Conservation (phyloP, 1,139 yeast genomes). For the Wickerhamomyces sp. region DNA sequence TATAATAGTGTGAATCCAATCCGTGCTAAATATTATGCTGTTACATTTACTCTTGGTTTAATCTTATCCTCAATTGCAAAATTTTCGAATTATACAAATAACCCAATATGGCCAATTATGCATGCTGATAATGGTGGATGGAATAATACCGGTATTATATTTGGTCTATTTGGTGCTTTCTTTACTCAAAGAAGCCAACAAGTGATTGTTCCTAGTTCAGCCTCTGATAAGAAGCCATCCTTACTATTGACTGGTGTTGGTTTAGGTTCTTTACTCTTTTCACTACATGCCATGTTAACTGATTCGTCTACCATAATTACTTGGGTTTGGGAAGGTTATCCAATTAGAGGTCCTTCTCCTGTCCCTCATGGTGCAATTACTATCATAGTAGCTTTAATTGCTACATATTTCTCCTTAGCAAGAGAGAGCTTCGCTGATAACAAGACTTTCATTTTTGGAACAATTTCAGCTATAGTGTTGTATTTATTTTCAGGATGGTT, state of each 20-base stretch:
- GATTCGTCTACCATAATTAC: constrained; percentile 82
- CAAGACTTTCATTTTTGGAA: constrained; percentile 16
- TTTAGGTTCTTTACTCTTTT: constrained; percentile 71
- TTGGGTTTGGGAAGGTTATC: constrained; percentile 96
- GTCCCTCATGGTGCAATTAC: constrained; percentile 82
- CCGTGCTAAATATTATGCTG: constrained; percentile 34
- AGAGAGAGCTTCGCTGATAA: constrained; percentile 25
- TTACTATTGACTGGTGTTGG: constrained; percentile 57
- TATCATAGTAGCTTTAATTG: constrained; percentile 54
- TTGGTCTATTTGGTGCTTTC: constrained; percentile 64
- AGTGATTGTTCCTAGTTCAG: constrained; percentile 6
- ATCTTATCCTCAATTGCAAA: constrained; percentile 70
- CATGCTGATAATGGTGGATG: constrained; percentile 82
- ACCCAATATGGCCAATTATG: constrained; percentile 97
- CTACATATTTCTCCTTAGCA: constrained; percentile 43
- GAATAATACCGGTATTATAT: constrained; percentile 63
- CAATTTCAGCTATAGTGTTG: constrained; percentile 34
- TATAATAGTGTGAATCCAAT: constrained; percentile 30
- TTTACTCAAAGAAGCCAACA: constrained; percentile 36
- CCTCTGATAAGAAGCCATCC: constrained; percentile 18
- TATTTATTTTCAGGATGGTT: constrained; percentile 64
- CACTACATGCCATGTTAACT: constrained; percentile 67
- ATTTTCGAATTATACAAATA: constrained; percentile 73
- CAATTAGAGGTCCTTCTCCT: constrained; percentile 81
- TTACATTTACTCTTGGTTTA: constrained; percentile 70